Base-by-base conservation (phyloP, 2,329 filamentous ascomycete genomes). In the Neocatenulostroma microsporum region DNA sequence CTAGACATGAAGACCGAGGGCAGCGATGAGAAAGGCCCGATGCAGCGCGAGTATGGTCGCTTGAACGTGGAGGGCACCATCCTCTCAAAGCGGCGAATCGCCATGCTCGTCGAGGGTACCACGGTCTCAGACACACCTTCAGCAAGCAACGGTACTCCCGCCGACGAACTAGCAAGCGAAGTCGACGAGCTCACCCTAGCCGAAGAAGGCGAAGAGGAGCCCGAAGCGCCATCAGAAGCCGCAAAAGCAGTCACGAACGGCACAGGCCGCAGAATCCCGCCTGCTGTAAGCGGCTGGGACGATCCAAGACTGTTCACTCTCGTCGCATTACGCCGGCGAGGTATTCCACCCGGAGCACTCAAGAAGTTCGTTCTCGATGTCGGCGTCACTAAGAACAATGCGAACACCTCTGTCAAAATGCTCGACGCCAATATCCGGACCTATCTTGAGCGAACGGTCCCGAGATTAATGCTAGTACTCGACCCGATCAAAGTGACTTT, bases 321-420 rank as follows among this genome's bases (percentile, higher is more conserved):
- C 13, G 86, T 89, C 42, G 86, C 77, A 1, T 75, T 95, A 33
- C 80, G 84, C 36, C 76, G 89, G 34, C 77, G 88, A 40, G 89
- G 89, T 56, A 76, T 95, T 0, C 89, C 89, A 1, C 86, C 89
- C 0, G 84, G 84, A 17, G 88, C 87, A 2, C 83, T 95, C 42
- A 75, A 94, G 40, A 81, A 84, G 37, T 96, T 95, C 52, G 79
- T 95, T 41, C 85, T 86, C 49, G 87, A 94, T 61, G 77, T 95
- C 14, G 89, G 88, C 21, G 87, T 95, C 25, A 94, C 88, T 0
- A 93, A 87, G 23, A 74, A 80, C 25, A 76, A 77, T 35, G 83
- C 82, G 3, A 78, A 84, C 45, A 94, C 94, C 50, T 78, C 89
- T 58, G 80, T 85, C 30, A 64, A 73, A 39, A 79, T 82, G n/a